Base-by-base conservation (phyloP, 2,329 filamentous ascomycete species). In the Stemphylium lycopersici region DNA sequence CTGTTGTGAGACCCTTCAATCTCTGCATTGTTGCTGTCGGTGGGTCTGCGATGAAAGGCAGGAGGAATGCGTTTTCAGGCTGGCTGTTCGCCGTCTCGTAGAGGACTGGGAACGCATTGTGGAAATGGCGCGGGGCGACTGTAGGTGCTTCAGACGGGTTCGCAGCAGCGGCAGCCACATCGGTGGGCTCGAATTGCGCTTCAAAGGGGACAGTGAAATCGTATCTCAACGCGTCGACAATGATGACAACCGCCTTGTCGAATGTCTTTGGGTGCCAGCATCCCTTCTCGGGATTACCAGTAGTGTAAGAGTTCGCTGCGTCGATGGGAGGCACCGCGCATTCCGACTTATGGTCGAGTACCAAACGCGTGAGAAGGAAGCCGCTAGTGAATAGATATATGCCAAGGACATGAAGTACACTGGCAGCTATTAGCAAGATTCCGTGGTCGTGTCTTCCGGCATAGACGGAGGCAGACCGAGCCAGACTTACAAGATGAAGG, bases 231-330 rank as follows among this genome's bases (percentile, higher is more conserved):
- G 95, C 95, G 75, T 99, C 95, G 53, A 99, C 89, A 45, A 99
- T 80, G 51, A 99, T 84, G 20, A 99, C 84, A 41, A 99, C 87
- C 10, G 93, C 93, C 72, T 93, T 95, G 59, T 96, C 86, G 72
- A 98, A 99, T 2, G 87, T 90, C 78, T 91, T 96, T 31, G 92
- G 91, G 73, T 98, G 92, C 95, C 95, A 99, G 82, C 95, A 99
- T 61, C 95, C 95, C 52, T 83, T 80, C 18, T 84, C 74, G 18
- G 76, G 61, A 24, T 76, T 74, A 34, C 78, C 77, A 2, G 76
- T 64, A 15, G 62, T 67, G 54, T 78, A 74, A 49, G 65, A 57
- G 29, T 62, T 68, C 48, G 61, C 58, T 15, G 71, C 60, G 31
- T 84, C 81, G 54, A 90, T 84, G 3, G 95, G 93, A 44, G 90